Evolutionary conservation across 2,329 filamentous ascomycete species (phyloP), one percentile per base, ranked within the genome.

Genomic region (Magnaporthiopsis incrustans): DNA sequence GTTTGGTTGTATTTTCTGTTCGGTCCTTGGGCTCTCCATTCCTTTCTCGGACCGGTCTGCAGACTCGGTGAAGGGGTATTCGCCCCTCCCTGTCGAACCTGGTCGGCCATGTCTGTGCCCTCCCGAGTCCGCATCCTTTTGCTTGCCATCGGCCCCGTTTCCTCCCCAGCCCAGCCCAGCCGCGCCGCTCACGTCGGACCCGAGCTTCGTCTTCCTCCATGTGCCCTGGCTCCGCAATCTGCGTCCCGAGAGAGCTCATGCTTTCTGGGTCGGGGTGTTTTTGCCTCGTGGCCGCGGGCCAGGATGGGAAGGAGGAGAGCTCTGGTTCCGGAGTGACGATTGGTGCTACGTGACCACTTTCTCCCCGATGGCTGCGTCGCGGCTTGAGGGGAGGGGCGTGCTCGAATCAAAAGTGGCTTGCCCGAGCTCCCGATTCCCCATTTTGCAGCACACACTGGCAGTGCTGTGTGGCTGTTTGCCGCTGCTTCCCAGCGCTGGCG

Each of bases 361-460:
- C 58, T 60, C 38, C 58, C 58, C 58, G 58, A 60, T 60, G 58
- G 58, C 10, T 60, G 58, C 30, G n/a, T 22, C 30, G 32, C 44
- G 44, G 26, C 30, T 60, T 32, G 58, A 8, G 32, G 27, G 32
- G 58, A 26, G 30, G 32, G 32, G 58, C 18, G 58, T 35, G 27
- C 58, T 60, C 58, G 26, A 25, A 60, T 60, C 44, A 53, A 32
- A n/a, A 27, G 26, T 18, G 58, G 26, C 32, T 59, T 15, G 58
- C 58, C 35, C 25, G 26, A 60, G 58, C 58, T 25, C 22, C 58
- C 58, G 58, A 60, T 32, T 35, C n/a, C 18, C 58, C 30, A 30
- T 38, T 27, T n/a, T 60, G 58, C 58, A 38, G 58, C 27, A 60
- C 22, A 32, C 22, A 32, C 57, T 58, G 14, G 57, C 57, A 58